phyloP scores from a whole-genome alignment of 768 basidiomycete genomes.

The Rhizopogon sp. region DNA sequence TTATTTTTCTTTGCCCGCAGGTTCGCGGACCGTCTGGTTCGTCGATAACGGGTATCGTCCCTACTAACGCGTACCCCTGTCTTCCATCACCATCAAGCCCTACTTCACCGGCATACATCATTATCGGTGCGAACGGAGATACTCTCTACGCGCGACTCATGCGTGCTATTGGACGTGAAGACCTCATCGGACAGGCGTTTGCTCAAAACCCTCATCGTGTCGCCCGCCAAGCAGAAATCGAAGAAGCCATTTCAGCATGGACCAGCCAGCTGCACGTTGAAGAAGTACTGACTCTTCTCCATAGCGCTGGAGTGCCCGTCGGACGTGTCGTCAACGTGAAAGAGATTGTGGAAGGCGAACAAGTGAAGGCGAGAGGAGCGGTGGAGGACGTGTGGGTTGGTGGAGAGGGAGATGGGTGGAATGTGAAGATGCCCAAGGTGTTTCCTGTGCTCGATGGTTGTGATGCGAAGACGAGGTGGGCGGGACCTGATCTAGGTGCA shows the following conservation, averaged over 20 bases:
- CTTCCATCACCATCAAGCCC: constrained; percentile 39
- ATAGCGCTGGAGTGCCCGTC: constrained; percentile 52
- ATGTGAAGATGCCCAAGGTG: constrained; percentile 61
- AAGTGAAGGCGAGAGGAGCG: constrained; percentile 48
- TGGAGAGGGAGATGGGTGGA: constrained; percentile 42
- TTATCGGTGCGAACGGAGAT: constrained; percentile 72
- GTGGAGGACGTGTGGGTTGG: constrained; percentile 56
- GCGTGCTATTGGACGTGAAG: constrained; percentile 51
- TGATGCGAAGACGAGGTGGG: constrained; percentile 57
- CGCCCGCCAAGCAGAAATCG: constrained; percentile 44
- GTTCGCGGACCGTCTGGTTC: constrained; percentile 71
- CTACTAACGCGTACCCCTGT: constrained; percentile 72
- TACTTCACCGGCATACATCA: constrained; percentile 46
- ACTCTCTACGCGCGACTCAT: constrained; percentile 66
- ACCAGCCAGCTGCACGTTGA: constrained; percentile 44
- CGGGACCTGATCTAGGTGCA: constrained; percentile 59
- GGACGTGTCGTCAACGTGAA: constrained; percentile 60
- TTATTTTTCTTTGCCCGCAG: constrained; percentile 21
- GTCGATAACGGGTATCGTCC: constrained; percentile 71
- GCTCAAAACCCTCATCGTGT: constrained; percentile 40
- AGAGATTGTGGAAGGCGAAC: constrained; percentile 57
- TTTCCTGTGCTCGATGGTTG: constrained; percentile 60
- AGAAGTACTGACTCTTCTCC: constrained; percentile 48
- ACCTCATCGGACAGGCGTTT: constrained; percentile 52
- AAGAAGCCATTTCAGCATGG: constrained; percentile 58